Base-by-base conservation (phyloP, 192 early-diverging fungal species). In the Diversispora eburnea region DNA sequence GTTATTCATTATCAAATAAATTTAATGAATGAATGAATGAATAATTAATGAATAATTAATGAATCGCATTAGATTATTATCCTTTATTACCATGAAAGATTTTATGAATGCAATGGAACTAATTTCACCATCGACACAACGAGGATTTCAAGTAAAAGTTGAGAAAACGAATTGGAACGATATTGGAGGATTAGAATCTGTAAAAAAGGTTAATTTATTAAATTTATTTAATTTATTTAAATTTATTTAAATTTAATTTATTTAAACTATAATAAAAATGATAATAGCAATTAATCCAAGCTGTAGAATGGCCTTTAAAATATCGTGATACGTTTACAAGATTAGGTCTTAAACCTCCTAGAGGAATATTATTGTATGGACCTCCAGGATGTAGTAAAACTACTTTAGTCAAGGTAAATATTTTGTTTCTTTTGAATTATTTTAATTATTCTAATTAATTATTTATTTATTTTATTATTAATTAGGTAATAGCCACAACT, bases 351-450 rank as follows among this genome's bases (percentile, higher is more conserved):
- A 85, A 82, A 47, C 89, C 91, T 0, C 90, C 94, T 0, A 79
- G 91, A 19, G 98, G 98, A 3, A 89, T 99, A 1, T 79, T 99
- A n/a, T 80, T 99, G 8, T 95, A 96, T 78, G 98, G 98, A 3
- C 98, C 98, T 20, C 96, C 98, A 3, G 98, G 95, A 9, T 99
- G 97, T 79, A 93, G 92, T 82, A 99, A 99, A 77, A 99, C 98
- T 0, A 97, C 96, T 0, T 80, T 99, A 6, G 95, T 93, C 8
- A 93, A 90, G 75, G 84, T 87, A 59, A 42, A n/a, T n/a, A n/a
- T n/a, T n/a, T n/a, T n/a, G n/a, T n/a, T n/a, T n/a, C n/a, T n/a
- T 70, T 63, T 17, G 0, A 59, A 19, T 19, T 60, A 59, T 8
- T 17, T 9, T 19, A 15, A 5, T 22, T 17, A 20, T 41, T 61